Evolutionary conservation across 495 filamentous ascomycete species (phyloP).

Genomic region (Xylaria acuta): DNA sequence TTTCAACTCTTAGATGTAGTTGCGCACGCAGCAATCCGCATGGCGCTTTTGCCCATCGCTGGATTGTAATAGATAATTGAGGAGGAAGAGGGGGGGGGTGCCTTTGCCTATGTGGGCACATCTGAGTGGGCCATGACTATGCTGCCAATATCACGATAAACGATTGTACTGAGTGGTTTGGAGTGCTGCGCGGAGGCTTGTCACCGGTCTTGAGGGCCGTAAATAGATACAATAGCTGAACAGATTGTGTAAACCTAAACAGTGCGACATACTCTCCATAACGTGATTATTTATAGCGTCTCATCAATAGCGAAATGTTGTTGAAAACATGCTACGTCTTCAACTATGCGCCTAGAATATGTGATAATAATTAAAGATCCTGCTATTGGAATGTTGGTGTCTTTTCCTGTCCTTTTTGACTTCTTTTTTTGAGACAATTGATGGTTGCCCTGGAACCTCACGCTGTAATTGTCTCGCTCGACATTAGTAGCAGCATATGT

Average conservation of each 20-base stretch:
- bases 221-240: neutral
- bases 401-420: neutral
- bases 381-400: neutral
- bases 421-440: neutral
- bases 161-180: neutral
- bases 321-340: neutral
- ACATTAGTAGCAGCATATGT: neutral
- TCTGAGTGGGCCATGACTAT: neutral
- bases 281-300: neutral
- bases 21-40: neutral
- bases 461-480: neutral
- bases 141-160: neutral
- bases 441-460: neutral
- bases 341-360: neutral
- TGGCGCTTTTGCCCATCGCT: neutral
- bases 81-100: neutral
- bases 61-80: neutral
- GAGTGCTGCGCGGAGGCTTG: neutral
- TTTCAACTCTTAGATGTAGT: constrained; percentile 8
- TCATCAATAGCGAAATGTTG: neutral
- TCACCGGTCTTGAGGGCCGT: neutral
- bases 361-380: neutral
- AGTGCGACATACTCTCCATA: neutral
- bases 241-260: neutral
- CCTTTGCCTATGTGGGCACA: neutral